Percentiles rank a stretch among this genome's conserved stretches.
Conservation (phyloP, 2,329 filamentous ascomycete genomes). For the Fusarium vanettenii region DNA sequence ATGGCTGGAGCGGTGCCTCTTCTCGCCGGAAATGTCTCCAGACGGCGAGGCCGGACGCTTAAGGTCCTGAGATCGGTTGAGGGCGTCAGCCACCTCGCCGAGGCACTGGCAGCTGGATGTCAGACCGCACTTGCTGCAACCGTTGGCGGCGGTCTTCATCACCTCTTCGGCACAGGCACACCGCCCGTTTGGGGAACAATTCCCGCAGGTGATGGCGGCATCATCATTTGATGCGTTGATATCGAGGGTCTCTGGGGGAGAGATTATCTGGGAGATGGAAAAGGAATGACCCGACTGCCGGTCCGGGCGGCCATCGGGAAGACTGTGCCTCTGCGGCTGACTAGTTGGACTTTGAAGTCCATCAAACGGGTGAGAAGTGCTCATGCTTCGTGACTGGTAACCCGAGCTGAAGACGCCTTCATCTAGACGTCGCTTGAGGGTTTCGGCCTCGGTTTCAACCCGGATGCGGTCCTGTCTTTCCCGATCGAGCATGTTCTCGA, state of each 20-base stretch:
- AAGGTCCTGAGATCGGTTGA: constrained; percentile 50
- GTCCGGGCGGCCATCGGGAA: constrained; percentile 42
- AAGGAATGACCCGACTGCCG: constrained; percentile 55
- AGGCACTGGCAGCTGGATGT: constrained; percentile 74
- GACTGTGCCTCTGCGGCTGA: constrained; percentile 43
- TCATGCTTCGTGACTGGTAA: constrained; percentile 44
- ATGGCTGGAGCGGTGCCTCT: constrained; percentile 63
- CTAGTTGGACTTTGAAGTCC: constrained; percentile 44
- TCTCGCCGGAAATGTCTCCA: constrained; percentile 59
- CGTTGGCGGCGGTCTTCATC: constrained; percentile 63
- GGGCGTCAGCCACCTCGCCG: constrained; percentile 66
- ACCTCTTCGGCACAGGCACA: constrained; percentile 72
- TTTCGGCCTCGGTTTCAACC: constrained; percentile 55
- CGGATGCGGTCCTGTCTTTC: constrained; percentile 63
- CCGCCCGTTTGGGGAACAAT: constrained; percentile 62
- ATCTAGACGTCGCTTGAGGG: constrained; percentile 47
- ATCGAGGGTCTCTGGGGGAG: constrained; percentile 59
- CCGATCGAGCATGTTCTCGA: constrained; percentile 73
- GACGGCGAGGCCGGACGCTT: constrained; percentile 65
- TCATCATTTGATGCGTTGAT: constrained; percentile 46
- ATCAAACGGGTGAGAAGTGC: constrained; percentile 41
- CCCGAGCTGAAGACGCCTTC: constrained; percentile 43
- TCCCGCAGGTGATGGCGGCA: constrained; percentile 63
- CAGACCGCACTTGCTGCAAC: constrained; percentile 74
- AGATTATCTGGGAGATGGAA: constrained; percentile 69